Base-by-base conservation (phyloP, 768 basidiomycete genomes). In the Hypholoma fasciculare region DNA sequence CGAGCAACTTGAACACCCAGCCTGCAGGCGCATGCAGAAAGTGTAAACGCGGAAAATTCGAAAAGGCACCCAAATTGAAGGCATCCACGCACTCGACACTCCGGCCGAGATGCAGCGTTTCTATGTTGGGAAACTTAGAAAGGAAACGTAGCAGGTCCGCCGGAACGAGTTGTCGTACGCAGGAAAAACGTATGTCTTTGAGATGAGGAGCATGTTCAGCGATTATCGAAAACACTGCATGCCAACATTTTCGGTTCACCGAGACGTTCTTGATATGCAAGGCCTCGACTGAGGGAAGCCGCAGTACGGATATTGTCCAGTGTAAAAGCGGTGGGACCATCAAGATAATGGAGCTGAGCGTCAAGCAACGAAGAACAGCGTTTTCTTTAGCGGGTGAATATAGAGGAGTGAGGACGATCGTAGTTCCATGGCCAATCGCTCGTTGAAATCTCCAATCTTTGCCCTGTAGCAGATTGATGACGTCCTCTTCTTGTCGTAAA, bases 321-420 rank as follows among this genome's bases (percentile, higher is more conserved):
- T 69, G 67, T 8, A 69, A 59, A 20, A 69, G 59, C 9, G 67
- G 67, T 9, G 65, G 67, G 19, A 63, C 61, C 36, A 60, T 48
- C 51, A 67, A 59, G 63, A 69, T 67, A 60, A 63, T 67, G 4
- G 67, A 69, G 42, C 60, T 61, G 34, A 69, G 64, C 2, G 55
- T 60, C 26, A 69, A 49, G 7, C 55, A 50, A 6, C 50, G 57
- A 19, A 69, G 59, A 14, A 47, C 17, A 19, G 62, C 53, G 12
- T 37, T 16, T 11, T 46, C 47, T 30, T 52, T 57, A 17, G 63
- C 65, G 14, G 54, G 20, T 13, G 37, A 44, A 2, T 57, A 50
- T 8, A 67, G 36, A 3, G 62, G 56, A 13, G 67, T 64, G 12
- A 69, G 52, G 17, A 65, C 47, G 20, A 62, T 34, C 11, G 62